phyloP scores from a whole-genome alignment of 2,329 filamentous ascomycete genomes.

The Setomelanomma holmii region DNA sequence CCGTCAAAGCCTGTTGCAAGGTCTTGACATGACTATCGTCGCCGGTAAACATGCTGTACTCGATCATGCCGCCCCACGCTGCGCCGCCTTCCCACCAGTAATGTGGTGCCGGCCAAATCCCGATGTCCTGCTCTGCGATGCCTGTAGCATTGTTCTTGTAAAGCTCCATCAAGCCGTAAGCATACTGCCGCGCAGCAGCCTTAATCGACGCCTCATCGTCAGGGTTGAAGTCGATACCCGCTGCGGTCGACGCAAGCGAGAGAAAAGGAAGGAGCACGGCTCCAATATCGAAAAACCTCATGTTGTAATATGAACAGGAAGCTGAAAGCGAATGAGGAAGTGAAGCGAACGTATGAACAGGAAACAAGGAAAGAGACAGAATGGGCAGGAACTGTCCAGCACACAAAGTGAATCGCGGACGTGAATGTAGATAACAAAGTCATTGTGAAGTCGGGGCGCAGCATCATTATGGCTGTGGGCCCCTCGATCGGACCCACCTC shows the following conservation, averaged over 20 bases:
- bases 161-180: slow-evolving; percentile 44
- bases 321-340: too few species aligned
- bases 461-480: slow-evolving; percentile 10
- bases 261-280: slow-evolving; percentile 45
- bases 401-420: neutral
- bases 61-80: slow-evolving; percentile 47
- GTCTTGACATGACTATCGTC: slow-evolving; percentile 53
- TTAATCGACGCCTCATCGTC: slow-evolving; percentile 44
- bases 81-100: slow-evolving; percentile 59
- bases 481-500: neutral
- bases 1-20: slow-evolving; percentile 52
- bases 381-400: slow-evolving; percentile 6
- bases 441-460: slow-evolving; percentile 23
- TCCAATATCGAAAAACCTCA: slow-evolving; percentile 42
- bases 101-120: slow-evolving; percentile 52
- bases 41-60: slow-evolving; percentile 57
- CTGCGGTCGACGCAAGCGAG: slow-evolving; percentile 28
- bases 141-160: slow-evolving; percentile 41
- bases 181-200: slow-evolving; percentile 37
- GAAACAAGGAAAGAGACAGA: slow-evolving; percentile 28
- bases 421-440: slow-evolving; percentile 16
- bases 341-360: slow-evolving; percentile 19
- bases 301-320: slow-evolving; percentile 26
- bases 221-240: slow-evolving; percentile 39
- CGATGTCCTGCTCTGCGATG: slow-evolving; percentile 37